phyloP scores from a whole-genome alignment of 352 stramenopile species.

The Globisporangium yorkense region DNA sequence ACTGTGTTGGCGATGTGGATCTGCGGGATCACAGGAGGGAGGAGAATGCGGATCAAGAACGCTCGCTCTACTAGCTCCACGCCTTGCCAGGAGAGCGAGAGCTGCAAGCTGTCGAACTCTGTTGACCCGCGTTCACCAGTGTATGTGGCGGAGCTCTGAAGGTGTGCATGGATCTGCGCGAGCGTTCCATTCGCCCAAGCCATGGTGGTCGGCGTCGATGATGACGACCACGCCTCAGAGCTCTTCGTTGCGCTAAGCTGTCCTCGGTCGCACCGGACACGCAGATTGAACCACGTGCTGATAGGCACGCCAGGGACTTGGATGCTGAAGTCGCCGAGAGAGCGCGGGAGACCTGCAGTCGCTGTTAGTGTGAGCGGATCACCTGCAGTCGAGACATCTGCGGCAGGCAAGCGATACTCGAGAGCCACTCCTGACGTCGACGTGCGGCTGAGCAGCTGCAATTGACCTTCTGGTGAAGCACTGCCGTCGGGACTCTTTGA shows the following conservation, averaged over 20 bases:
- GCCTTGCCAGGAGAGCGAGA: constrained; percentile 5
- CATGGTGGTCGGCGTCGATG: background rate
- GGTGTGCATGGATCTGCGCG: constrained; percentile 8
- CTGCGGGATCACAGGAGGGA: constrained; percentile 7
- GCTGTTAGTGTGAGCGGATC: background rate
- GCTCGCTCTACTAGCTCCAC: constrained; percentile 3
- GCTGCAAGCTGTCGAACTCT: constrained; percentile 7
- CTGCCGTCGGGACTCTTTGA: background rate
- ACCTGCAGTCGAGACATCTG: background rate
- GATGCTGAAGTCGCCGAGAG: constrained; percentile 6
- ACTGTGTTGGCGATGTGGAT: constrained; percentile 16
- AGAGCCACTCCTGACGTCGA: background rate
- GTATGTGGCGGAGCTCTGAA: constrained; percentile 7
- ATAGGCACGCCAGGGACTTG: background rate
- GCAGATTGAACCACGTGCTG: constrained; percentile 9
- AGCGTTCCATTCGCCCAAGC: constrained; percentile 26
- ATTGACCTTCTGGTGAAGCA: background rate
- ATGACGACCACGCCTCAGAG: background rate
- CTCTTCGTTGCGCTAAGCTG: background rate
- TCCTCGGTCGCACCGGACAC: constrained; percentile 4
- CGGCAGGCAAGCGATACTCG: background rate
- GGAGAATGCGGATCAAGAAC: constrained; percentile 4
- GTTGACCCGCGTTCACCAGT: background rate
- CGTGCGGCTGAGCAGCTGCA: background rate
- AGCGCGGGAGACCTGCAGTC: constrained; percentile 1